Percentiles rank a stretch among this genome's conserved stretches.
These are phyloP conservation scores for Lipomyces yamadae DNA, from an alignment of 805 yeast species.

Conservation along the genomic window DNA sequence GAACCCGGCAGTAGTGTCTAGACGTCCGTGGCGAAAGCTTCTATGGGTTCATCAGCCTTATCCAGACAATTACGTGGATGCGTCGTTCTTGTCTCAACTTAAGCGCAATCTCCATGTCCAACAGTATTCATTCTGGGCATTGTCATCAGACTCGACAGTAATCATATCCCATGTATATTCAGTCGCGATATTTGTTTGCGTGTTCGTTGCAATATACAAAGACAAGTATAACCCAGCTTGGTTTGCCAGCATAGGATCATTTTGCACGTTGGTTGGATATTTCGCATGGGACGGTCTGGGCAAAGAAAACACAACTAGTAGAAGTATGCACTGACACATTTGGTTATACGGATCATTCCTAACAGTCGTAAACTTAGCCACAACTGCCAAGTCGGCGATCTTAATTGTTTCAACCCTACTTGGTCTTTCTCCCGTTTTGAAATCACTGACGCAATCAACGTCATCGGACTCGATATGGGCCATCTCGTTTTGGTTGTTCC, in stretches of 20 bases:
- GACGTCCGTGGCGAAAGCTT: conserved; percentile 76
- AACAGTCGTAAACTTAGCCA: background rate
- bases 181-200: conserved; percentile 64
- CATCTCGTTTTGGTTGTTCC: conserved; percentile 74
- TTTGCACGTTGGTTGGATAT: conserved; percentile 43
- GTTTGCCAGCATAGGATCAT: conserved; percentile 42
- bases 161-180: conserved; percentile 69
- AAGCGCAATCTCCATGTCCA: conserved; percentile 76
- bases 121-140: conserved; percentile 63
- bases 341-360: background rate
- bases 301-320: conserved; percentile 17
- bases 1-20: background rate
- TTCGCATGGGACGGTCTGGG: conserved; percentile 39
- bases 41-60: conserved; percentile 83
- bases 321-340: conserved; percentile 6
- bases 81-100: conserved; percentile 77
- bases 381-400: conserved; percentile 59
- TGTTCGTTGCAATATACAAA: conserved; percentile 62
- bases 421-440: conserved; percentile 85
- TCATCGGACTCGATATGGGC: conserved; percentile 97
- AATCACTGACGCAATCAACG: conserved; percentile 84
- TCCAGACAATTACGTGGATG: conserved; percentile 90
- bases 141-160: conserved; percentile 73
- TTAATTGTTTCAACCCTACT: conserved; percentile 72
- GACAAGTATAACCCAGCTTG: conserved; percentile 43